Evolutionary conservation across 805 yeast species (phyloP).

Genomic region (Saturnispora saitoi): DNA sequence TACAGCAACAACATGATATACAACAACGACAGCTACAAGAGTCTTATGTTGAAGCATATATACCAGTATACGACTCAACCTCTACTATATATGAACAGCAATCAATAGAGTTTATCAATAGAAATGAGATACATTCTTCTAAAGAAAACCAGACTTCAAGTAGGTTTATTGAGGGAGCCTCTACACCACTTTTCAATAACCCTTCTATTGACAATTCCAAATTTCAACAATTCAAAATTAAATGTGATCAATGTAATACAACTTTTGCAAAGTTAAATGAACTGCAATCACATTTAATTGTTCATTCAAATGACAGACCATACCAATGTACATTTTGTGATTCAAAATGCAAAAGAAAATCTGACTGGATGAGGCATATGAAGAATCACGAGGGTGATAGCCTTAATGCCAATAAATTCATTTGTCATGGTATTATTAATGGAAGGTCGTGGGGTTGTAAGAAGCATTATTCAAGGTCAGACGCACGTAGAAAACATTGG

Average conservation of each 20-base stretch:
- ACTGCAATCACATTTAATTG: constrained; percentile 6
- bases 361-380: constrained; percentile 69
- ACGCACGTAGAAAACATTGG: constrained; percentile 8
- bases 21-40: no score
- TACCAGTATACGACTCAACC: no score
- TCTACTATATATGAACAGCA: no score
- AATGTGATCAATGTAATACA: background rate
- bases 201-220: background rate
- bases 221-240: background rate
- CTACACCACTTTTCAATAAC: no score
- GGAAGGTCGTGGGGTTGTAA: constrained; percentile 7
- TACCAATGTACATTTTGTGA: constrained; percentile 54
- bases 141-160: no score
- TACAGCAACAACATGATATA: no score
- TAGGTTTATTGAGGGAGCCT: no score
- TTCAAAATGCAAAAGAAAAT: constrained; percentile 57
- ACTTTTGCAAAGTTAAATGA: background rate
- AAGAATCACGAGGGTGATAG: constrained; percentile 40
- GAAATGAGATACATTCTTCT: no score
- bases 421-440: background rate
- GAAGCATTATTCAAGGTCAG: constrained; percentile 2
- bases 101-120: no score
- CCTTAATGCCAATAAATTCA: background rate
- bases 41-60: no score
- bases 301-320: constrained; percentile 61